A percentile compares a stretch with the other conserved stretches of the same genome.
Evolutionary conservation across 768 basidiomycete species (phyloP).

Genomic region (Tephrocybe sp.): DNA sequence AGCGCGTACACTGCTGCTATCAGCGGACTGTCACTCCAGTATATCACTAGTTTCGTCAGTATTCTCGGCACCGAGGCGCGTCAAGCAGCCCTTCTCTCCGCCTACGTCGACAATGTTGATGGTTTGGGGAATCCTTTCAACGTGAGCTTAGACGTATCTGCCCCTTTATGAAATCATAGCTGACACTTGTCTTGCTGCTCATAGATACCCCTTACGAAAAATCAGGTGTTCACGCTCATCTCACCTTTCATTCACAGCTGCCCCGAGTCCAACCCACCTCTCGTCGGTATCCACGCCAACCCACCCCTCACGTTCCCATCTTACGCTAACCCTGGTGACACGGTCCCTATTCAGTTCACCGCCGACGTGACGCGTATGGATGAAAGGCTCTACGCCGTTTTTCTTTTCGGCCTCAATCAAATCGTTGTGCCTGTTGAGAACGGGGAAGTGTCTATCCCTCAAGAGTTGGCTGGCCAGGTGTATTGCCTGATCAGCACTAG

Average conservation of each 20-base stretch:
- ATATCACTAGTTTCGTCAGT: conserved; percentile 11
- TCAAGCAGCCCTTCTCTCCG: conserved; percentile 8
- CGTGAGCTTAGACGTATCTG: neutral
- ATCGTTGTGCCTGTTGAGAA: conserved; percentile 7
- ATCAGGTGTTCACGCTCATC: conserved; percentile 32
- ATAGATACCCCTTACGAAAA: conserved; percentile 30
- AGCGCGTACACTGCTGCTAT: conserved; percentile 13
- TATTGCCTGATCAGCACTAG: conserved; percentile 12
- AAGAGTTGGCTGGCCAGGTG: conserved; percentile 9
- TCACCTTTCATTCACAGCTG: conserved; percentile 47
- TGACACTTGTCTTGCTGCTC: neutral
- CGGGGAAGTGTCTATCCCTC: conserved; percentile 10
- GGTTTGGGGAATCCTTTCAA: conserved; percentile 15
- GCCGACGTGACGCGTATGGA: neutral
- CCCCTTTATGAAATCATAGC: too few species aligned
- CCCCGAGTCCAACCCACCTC: conserved; percentile 46
- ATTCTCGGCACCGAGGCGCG: conserved; percentile 17
- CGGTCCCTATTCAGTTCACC: conserved; percentile 5
- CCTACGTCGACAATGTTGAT: conserved; percentile 14
- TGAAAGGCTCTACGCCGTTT: conserved; percentile 7
- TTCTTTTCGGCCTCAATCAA: conserved; percentile 10
- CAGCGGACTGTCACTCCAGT: conserved; percentile 5
- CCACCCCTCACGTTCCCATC: conserved; percentile 36
- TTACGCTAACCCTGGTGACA: conserved; percentile 7
- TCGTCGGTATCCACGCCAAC: conserved; percentile 44